Base-by-base conservation (phyloP, 2,329 filamentous ascomycete species). In the Cladosporium sp. region DNA sequence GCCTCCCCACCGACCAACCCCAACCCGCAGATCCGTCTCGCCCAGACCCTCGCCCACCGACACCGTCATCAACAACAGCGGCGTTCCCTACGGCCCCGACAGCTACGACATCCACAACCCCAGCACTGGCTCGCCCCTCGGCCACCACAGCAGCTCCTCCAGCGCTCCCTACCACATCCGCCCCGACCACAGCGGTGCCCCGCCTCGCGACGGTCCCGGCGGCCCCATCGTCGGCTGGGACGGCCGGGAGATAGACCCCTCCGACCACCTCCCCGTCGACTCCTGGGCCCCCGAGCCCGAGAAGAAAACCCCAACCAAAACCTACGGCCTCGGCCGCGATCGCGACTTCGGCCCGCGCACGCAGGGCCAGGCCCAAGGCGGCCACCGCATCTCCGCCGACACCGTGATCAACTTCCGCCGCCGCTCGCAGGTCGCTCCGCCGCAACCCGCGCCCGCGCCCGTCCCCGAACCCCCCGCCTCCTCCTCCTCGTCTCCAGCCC, bases 231-330 rank as follows among this genome's bases (percentile, higher is more conserved):
- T 90, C 49, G 86, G 82, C 1, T 78, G 86, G 57, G 86, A 89
- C 64, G 87, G 87, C 6, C 78, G 85, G 52, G 85, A 89, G 61
- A 79, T 92, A 52, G 87, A 92, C 63, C 87, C 87, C 1, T 89
- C 86, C 0, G 87, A 92, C 67, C 87, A 91, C 64, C 75, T 91
- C 11, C 87, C 87, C 0, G 80, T 89, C 65, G 83, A 87, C 52
- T 82, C 82, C 1, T 90, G 86, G 86, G 86, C 86, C 1, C 86
- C 86, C 0, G 86, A 90, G 62, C 86, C 86, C 0, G 84, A 87
- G 59, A 77, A 78, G 18, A 85, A 84, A 54, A 64, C 61, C 4
- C 66, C 66, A 1, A 62, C 57, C 31, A 68, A 68, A 54, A 64
- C 63, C 7, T 69, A 69, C 44, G 66, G 66, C 3, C 58, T 63